Evolutionary conservation across 2,329 filamentous ascomycete species (phyloP), one percentile per base, ranked within the genome.

Genomic region (Blumeriella jaapii): DNA sequence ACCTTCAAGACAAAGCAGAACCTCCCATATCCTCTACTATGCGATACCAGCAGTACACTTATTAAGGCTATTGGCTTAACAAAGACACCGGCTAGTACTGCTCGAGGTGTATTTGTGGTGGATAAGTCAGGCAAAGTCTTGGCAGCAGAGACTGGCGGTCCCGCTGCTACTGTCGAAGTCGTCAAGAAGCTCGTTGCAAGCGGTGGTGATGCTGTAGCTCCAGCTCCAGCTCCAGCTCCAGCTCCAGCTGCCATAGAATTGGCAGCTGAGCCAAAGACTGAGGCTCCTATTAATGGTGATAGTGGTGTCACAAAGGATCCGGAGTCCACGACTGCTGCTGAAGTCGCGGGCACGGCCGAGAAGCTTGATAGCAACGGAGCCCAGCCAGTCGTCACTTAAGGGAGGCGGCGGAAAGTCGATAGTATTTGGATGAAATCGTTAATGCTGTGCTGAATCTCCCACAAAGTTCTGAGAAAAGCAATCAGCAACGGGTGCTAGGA

Each of bases 1-100:
- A 84, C 75, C 29, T 98, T 96, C 71, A 82, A 85, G 62, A 78
- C 76, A 25, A 94, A 93, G 65, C 84, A 96, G 60, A 84, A 81
- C 45, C 72, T 96, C 35, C 83, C 80, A 4, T 98, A 94, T 59
- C 67, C 81, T 22, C 74, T 98, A 29, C 72, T 98, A 25, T 96
- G 87, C 63, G 87, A 98, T 58, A 71, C 78, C 5, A 62, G 64
- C 33, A 73, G 70, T 17, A 76, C 73, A 2, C 70, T 98, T 40
- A 93, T 96, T 51, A 67, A 59, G 9, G 86, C 86, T 36, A 82
- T 96, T 55, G 89, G 87, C n/a, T 62, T 96, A 47, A 87, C 86
- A 64, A 95, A 95, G 65, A 59, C 67, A 6, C 80, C 82, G 29
- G 82, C 76, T 59, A 80, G 84, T 41, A 93, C 85, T 11, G 74